These are phyloP conservation scores for Yarrowia sp. DNA, from an alignment of 805 yeast genomes.

Conservation along the genomic window DNA sequence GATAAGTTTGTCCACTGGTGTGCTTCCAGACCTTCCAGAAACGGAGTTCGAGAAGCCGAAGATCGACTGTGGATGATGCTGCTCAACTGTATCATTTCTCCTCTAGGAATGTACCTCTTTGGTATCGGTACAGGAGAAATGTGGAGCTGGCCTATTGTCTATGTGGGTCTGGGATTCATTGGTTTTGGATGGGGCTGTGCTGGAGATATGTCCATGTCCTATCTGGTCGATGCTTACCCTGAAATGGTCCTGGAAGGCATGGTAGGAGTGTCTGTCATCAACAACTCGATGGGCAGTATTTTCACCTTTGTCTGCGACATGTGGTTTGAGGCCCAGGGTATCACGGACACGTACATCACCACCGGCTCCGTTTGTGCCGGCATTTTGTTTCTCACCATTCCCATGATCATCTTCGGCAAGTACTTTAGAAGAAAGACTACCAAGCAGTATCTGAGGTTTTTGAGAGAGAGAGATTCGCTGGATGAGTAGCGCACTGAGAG, in stretches of 20 bases:
- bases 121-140: conserved; percentile 59
- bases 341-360: conserved; percentile 53
- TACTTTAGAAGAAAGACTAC: conserved; percentile 43
- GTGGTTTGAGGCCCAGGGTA: conserved; percentile 52
- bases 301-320: conserved; percentile 60
- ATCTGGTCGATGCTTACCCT: conserved; percentile 54
- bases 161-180: conserved; percentile 54
- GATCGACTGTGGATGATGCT: conserved; percentile 52
- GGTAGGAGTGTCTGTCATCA: conserved; percentile 55
- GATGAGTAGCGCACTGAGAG: background rate
- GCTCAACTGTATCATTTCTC: conserved; percentile 50
- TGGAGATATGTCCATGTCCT: conserved; percentile 57
- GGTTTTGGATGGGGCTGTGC: conserved; percentile 57
- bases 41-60: conserved; percentile 55
- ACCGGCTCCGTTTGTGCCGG: conserved; percentile 55
- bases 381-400: conserved; percentile 53
- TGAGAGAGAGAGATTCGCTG: conserved; percentile 28
- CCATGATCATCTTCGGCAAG: conserved; percentile 60
- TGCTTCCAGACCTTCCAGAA: conserved; percentile 44
- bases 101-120: conserved; percentile 54
- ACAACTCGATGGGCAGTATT: conserved; percentile 59
- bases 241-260: conserved; percentile 53
- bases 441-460: conserved; percentile 28
- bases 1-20: conserved; percentile 56
- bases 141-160: conserved; percentile 54